phyloP scores from a whole-genome alignment of 345 rosid genomes.

The Eutrema heterophyllum region DNA sequence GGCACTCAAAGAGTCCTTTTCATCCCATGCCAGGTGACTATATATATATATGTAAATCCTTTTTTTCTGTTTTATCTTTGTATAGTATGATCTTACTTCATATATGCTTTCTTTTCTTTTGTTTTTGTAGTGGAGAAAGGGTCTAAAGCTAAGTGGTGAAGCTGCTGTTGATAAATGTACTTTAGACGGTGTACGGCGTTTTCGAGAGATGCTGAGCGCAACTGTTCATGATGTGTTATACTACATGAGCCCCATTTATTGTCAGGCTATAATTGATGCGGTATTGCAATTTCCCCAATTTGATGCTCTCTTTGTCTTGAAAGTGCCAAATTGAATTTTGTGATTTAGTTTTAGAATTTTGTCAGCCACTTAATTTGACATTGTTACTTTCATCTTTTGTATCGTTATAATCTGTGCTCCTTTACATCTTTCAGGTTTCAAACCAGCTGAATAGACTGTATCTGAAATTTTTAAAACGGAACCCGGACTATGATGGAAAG shows the following conservation, averaged over 20 bases:
- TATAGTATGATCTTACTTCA: neutral
- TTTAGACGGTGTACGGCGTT: conserved; percentile 88
- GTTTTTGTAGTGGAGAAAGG: conserved; percentile 83
- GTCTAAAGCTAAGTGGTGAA: conserved; percentile 95
- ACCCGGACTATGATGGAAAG: conserved; percentile 97
- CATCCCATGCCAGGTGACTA: conserved; percentile 90
- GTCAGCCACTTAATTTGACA: neutral
- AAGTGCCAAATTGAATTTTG: neutral
- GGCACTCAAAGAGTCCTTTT: conserved; percentile 79
- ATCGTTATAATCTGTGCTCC: neutral
- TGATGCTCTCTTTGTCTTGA: neutral
- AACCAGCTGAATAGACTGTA: conserved; percentile 77
- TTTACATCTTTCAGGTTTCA: conserved; percentile 58
- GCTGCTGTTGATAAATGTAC: conserved; percentile 91
- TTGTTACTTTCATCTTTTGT: neutral
- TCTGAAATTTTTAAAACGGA: conserved; percentile 72
- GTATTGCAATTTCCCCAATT: conserved; percentile 32
- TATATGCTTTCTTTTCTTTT: neutral
- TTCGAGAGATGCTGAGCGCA: conserved; percentile 86
- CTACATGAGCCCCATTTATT: conserved; percentile 97
- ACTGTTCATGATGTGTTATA: conserved; percentile 95
- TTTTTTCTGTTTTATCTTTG: conserved; percentile 10
- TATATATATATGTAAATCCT: neutral
- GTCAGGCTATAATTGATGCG: conserved; percentile 91
- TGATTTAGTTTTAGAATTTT: neutral